phyloP scores from a whole-genome alignment of 2,329 filamentous ascomycete genomes.

The Phoma sp. region DNA sequence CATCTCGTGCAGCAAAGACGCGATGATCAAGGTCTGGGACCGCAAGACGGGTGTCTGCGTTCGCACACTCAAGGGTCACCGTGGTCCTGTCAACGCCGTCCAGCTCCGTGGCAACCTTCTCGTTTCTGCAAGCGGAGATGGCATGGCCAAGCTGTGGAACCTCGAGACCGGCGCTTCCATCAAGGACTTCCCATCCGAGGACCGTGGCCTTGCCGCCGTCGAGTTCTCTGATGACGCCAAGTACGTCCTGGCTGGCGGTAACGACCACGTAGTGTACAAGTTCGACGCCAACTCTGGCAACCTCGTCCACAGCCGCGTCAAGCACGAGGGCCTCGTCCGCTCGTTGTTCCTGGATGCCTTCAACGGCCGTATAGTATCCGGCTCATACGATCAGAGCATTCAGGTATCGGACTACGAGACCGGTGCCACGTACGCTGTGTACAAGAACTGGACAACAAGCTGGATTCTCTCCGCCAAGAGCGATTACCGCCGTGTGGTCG shows the following conservation, averaged over 20 bases:
- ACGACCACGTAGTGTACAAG: constrained; percentile 93
- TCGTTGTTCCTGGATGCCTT: constrained; percentile 89
- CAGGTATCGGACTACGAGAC: constrained; percentile 90
- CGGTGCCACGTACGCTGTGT: constrained; percentile 78
- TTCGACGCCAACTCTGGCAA: constrained; percentile 93
- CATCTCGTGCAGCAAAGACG: constrained; percentile 96
- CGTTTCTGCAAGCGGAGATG: constrained; percentile 92
- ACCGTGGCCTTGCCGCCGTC: constrained; percentile 91
- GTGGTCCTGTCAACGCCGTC: constrained; percentile 93
- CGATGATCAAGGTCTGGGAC: constrained; percentile 93
- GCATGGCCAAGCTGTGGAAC: constrained; percentile 94
- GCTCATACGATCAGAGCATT: constrained; percentile 93
- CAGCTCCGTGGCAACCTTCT: constrained; percentile 92
- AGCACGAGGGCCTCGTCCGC: constrained; percentile 85
- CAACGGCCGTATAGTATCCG: constrained; percentile 85
- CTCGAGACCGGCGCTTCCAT: constrained; percentile 86
- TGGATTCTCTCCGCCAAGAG: constrained; percentile 98
- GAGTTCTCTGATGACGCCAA: constrained; percentile 96
- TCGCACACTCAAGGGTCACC: constrained; percentile 82
- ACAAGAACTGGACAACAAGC: constrained; percentile 93
- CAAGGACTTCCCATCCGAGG: constrained; percentile 88
- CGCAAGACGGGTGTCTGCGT: constrained; percentile 77
- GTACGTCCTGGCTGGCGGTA: constrained; percentile 91
- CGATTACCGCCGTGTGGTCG: constrained; percentile 92
- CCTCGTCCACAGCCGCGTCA: constrained; percentile 78